These are phyloP conservation scores for Yamadazyma atmosphaerica DNA, from an alignment of 1,139 yeast genomes.

Conservation along the genomic window DNA sequence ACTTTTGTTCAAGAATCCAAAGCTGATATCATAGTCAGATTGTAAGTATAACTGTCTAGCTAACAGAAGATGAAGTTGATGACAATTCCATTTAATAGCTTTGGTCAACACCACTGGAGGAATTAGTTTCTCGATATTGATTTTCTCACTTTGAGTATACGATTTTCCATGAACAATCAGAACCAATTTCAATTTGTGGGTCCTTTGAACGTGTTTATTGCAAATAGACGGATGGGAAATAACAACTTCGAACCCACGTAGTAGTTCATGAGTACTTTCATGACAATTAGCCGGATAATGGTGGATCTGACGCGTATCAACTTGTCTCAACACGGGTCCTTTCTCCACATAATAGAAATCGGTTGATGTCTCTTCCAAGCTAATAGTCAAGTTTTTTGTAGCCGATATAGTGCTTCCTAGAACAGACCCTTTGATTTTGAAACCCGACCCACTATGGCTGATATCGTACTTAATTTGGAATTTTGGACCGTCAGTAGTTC, in stretches of 20 bases:
- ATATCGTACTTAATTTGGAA: not conserved
- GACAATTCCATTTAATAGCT: not conserved
- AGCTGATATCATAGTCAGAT: not conserved
- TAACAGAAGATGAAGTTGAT: not conserved
- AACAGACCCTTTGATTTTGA: not conserved
- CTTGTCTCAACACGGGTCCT: conserved; percentile 3
- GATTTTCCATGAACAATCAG: too few species aligned
- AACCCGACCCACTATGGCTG: conserved; percentile 3
- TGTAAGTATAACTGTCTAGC: not conserved
- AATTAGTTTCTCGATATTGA: too few species aligned
- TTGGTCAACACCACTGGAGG: too few species aligned
- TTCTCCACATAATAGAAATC: conserved; percentile 4
- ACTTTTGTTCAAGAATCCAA: too few species aligned
- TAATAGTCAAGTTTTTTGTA: not conserved
- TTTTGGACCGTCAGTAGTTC: not conserved
- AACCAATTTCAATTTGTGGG: too few species aligned
- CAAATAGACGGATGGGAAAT: too few species aligned
- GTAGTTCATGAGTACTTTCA: not conserved
- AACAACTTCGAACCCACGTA: too few species aligned
- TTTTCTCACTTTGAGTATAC: too few species aligned
- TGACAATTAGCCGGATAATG: not conserved
- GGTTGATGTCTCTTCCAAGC: not conserved
- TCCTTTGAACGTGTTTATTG: too few species aligned
- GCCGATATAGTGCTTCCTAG: not conserved
- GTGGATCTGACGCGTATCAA: not conserved